Percentiles rank a stretch among this genome's conserved stretches.
These are phyloP conservation scores for Irpex sp. DNA, from an alignment of 1,284 basidiomycete species.

Conservation along the genomic window DNA sequence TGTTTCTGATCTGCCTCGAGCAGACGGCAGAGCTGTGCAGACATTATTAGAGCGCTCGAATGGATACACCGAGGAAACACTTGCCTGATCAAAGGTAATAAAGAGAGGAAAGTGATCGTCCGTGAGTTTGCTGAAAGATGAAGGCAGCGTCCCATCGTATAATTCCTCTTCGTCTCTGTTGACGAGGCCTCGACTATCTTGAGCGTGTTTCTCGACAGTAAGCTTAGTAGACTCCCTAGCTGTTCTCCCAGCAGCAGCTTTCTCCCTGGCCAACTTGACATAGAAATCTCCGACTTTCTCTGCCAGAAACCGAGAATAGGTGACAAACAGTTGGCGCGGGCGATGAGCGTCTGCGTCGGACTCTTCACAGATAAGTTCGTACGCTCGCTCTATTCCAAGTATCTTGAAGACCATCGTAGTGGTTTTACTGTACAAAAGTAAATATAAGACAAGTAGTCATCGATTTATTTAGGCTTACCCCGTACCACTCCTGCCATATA, in stretches of 20 bases:
- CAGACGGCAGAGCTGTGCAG: constrained; percentile 37
- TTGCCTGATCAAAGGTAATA: constrained; percentile 59
- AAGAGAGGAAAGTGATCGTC: constrained; percentile 72
- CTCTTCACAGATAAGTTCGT: constrained; percentile 18
- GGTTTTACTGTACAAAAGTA: constrained; percentile 50
- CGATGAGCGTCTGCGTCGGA: constrained; percentile 23
- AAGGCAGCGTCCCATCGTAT: constrained; percentile 46
- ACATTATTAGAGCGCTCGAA: neutral
- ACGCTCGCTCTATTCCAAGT: constrained; percentile 56
- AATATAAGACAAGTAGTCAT: neutral
- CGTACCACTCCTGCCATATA: constrained; percentile 15
- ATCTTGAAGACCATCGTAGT: constrained; percentile 76
- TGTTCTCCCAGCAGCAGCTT: constrained; percentile 37
- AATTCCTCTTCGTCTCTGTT: constrained; percentile 47
- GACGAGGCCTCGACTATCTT: constrained; percentile 34
- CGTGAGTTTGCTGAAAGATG: constrained; percentile 50
- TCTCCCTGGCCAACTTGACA: constrained; percentile 44
- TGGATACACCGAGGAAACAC: constrained; percentile 8
- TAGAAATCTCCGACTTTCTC: constrained; percentile 69
- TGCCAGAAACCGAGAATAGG: constrained; percentile 63
- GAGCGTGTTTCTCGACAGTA: constrained; percentile 19
- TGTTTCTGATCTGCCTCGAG: constrained; percentile 36
- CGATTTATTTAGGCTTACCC: neutral
- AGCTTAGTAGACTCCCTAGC: constrained; percentile 33
- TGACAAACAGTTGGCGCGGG: constrained; percentile 70